A percentile compares a stretch with the other conserved stretches of the same genome.
Evolutionary conservation across 2,329 filamentous ascomycete species (phyloP).

Genomic region (Zasmidium cellare): DNA sequence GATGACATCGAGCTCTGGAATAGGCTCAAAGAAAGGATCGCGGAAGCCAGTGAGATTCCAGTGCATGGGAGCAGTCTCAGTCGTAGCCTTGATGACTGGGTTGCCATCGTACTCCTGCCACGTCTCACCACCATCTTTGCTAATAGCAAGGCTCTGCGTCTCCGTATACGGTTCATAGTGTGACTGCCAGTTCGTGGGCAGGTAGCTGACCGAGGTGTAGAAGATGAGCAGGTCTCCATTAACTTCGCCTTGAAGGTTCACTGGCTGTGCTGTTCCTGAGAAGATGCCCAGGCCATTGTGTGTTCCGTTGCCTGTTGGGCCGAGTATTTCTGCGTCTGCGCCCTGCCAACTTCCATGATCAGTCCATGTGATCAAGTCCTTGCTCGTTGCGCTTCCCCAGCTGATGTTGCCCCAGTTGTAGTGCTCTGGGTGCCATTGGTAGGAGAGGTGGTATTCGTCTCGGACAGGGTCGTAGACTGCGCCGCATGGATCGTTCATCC

Average conservation of each 20-base stretch:
- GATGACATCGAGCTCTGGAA: slow-evolving; percentile 44
- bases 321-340: slow-evolving; percentile 40
- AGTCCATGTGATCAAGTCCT: slow-evolving; percentile 46
- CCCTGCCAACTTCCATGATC: slow-evolving; percentile 50
- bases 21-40: slow-evolving; percentile 38
- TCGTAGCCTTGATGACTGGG: slow-evolving; percentile 43
- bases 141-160: slow-evolving; percentile 47
- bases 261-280: slow-evolving; percentile 52
- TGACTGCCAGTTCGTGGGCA: slow-evolving; percentile 49
- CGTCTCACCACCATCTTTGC: slow-evolving; percentile 47
- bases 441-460: slow-evolving; percentile 54
- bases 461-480: slow-evolving; percentile 51
- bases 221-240: slow-evolving; percentile 49
- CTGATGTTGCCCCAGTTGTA: slow-evolving; percentile 51
- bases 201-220: slow-evolving; percentile 49
- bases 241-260: slow-evolving; percentile 48
- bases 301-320: slow-evolving; percentile 41
- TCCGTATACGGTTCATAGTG: slow-evolving; percentile 48
- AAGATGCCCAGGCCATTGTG: slow-evolving; percentile 57
- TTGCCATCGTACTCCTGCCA: slow-evolving; percentile 50
- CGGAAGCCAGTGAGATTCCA: slow-evolving; percentile 48
- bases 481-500: slow-evolving; percentile 54
- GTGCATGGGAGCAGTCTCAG: slow-evolving; percentile 38
- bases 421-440: slow-evolving; percentile 53
- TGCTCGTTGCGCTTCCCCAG: slow-evolving; percentile 55